Conservation (phyloP, 2,329 filamentous ascomycete genomes). For the Xylariaceae sp. region DNA sequence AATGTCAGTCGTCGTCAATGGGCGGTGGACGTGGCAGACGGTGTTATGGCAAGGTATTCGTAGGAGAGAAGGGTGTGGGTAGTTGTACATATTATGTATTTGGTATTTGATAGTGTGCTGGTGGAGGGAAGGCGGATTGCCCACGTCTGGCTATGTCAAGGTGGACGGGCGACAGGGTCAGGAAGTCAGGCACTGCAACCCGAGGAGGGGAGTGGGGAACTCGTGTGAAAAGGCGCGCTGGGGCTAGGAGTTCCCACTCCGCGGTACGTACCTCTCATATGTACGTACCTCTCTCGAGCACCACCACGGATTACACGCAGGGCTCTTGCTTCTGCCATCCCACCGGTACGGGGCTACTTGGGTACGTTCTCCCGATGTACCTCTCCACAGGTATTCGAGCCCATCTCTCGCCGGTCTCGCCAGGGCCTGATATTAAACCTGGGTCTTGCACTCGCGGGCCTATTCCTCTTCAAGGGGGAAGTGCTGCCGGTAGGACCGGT, state of each 20-base stretch:
- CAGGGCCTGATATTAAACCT: too few relatives aligned
- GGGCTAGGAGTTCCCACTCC: conserved; percentile 20
- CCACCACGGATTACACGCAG: too few relatives aligned
- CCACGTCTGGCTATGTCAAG: too few relatives aligned
- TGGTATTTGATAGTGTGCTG: conserved; percentile 23
- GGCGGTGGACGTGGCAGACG: too few relatives aligned
- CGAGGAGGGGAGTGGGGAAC: conserved; percentile 17
- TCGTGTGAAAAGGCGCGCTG: conserved; percentile 25
- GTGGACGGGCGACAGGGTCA: conserved; percentile 16
- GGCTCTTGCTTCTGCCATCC: too few relatives aligned
- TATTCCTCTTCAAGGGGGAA: too few relatives aligned
- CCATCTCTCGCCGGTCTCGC: too few relatives aligned
- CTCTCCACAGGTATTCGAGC: too few relatives aligned
- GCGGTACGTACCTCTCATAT: conserved; percentile 12
- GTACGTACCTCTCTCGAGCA: conserved; percentile 12
- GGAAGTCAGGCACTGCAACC: conserved; percentile 10
- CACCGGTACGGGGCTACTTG: conserved; percentile 11
- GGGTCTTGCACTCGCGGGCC: too few relatives aligned
- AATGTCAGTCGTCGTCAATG: too few relatives aligned
- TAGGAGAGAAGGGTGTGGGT: conserved; percentile 25
- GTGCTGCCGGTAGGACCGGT: too few relatives aligned
- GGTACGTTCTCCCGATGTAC: too few relatives aligned
- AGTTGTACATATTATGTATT: conserved; percentile 34
- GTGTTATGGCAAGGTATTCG: conserved; percentile 7
- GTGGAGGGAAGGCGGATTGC: conserved; percentile 8